phyloP scores from a whole-genome alignment of 2,329 filamentous ascomycete species.

The Neocatenulostroma microsporum region DNA sequence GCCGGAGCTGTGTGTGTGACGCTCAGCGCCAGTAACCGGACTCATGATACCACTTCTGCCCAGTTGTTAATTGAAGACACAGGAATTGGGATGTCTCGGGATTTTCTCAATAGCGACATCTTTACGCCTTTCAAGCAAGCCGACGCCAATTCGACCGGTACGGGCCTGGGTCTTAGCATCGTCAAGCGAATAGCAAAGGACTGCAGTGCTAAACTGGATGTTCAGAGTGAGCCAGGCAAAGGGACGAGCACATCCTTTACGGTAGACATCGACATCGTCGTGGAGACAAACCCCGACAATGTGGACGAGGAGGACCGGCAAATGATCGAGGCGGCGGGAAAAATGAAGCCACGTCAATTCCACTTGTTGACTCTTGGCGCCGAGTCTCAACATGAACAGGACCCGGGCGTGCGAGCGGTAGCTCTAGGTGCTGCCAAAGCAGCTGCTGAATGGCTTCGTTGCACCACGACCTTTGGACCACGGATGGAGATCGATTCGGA shows the following conservation, averaged over 20 bases:
- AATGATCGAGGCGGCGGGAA: not conserved
- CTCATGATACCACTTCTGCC: constrained; percentile 4
- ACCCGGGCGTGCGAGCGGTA: not conserved
- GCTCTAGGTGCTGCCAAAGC: not conserved
- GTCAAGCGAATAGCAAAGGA: constrained; percentile 25
- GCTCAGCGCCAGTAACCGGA: not conserved
- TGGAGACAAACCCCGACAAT: not conserved
- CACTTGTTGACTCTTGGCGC: not conserved
- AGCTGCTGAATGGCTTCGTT: constrained; percentile 6
- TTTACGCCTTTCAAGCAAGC: constrained; percentile 31
- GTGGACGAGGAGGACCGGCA: not conserved
- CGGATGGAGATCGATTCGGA: not conserved
- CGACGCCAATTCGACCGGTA: constrained; percentile 26
- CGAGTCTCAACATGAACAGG: not conserved
- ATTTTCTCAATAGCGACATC: constrained; percentile 24
- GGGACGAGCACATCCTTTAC: constrained; percentile 17
- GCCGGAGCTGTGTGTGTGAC: constrained; percentile 1
- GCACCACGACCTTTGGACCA: not conserved
- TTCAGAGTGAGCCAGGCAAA: constrained; percentile 20
- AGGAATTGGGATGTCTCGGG: constrained; percentile 28
- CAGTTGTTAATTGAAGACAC: constrained; percentile 21
- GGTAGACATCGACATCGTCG: constrained; percentile 2
- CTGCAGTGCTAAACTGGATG: constrained; percentile 20
- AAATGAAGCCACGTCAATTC: not conserved
- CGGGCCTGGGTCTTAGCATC: constrained; percentile 30